These are phyloP conservation scores for Globisporangium splendens DNA, from an alignment of 352 stramenopile genomes.

Conservation along the genomic window DNA sequence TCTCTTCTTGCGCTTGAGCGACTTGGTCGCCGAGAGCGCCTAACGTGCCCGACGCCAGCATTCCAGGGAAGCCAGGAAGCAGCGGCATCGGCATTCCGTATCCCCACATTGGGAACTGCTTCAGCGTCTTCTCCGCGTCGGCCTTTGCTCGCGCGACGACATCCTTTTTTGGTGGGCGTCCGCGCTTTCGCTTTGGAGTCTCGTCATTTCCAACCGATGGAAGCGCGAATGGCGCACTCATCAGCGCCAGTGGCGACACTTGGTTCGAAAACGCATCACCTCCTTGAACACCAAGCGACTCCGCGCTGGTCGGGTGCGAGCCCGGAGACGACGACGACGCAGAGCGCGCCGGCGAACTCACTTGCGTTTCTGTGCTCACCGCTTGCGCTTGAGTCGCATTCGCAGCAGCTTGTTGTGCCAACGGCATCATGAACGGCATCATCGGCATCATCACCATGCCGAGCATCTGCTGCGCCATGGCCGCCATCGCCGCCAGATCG, in stretches of 20 bases:
- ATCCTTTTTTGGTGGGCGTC: slow-evolving; percentile 64
- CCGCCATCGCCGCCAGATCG: slow-evolving; percentile 38
- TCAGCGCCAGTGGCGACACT: slow-evolving; percentile 22
- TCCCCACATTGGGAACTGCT: slow-evolving; percentile 63
- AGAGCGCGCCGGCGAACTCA: too few relatives aligned
- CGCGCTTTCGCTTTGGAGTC: slow-evolving; percentile 65
- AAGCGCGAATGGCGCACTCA: slow-evolving; percentile 24
- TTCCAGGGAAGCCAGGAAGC: slow-evolving; percentile 36
- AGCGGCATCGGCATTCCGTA: slow-evolving; percentile 48
- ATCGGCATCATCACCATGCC: slow-evolving; percentile 73
- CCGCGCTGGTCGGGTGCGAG: too few relatives aligned
- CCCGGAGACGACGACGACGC: too few relatives aligned
- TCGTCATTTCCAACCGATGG: slow-evolving; percentile 25
- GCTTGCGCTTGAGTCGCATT: not conserved
- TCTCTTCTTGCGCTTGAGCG: slow-evolving; percentile 18
- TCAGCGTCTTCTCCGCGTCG: slow-evolving; percentile 50
- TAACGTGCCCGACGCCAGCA: slow-evolving; percentile 20
- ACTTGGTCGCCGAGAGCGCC: slow-evolving; percentile 29
- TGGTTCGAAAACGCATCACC: not conserved
- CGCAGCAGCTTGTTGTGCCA: slow-evolving; percentile 33
- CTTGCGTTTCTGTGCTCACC: too few relatives aligned
- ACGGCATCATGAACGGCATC: slow-evolving; percentile 68
- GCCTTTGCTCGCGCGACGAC: slow-evolving; percentile 42
- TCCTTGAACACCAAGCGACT: too few relatives aligned
- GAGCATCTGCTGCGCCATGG: slow-evolving; percentile 66